Conservation (phyloP, 768 basidiomycete species). For the Russula vinacea region DNA sequence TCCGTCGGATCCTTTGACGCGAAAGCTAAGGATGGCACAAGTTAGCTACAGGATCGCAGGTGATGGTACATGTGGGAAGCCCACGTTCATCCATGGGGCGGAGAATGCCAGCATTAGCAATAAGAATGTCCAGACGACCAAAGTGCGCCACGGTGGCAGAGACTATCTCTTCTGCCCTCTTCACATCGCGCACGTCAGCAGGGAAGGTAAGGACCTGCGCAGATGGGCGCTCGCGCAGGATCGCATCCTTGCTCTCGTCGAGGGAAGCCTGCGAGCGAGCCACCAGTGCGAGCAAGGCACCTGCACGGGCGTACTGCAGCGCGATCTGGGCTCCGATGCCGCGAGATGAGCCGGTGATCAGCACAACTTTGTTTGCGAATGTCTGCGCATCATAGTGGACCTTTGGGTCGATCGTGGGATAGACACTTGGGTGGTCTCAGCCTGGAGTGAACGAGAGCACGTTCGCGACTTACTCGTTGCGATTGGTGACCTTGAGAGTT, state of each 20-base stretch:
- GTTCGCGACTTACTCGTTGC: slow-evolving; percentile 1
- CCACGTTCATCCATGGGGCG: not conserved
- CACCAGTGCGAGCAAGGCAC: slow-evolving; percentile 26
- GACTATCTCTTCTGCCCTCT: slow-evolving; percentile 4
- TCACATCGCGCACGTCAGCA: slow-evolving; percentile 14
- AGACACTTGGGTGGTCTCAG: slow-evolving; percentile 12
- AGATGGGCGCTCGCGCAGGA: slow-evolving; percentile 4
- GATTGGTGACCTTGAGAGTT: slow-evolving; percentile 8
- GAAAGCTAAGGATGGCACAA: not conserved
- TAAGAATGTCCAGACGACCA: slow-evolving; percentile 21
- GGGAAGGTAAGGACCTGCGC: slow-evolving; percentile 14
- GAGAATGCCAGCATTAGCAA: slow-evolving; percentile 16
- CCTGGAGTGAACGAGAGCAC: no score
- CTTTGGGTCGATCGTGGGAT: slow-evolving; percentile 11
- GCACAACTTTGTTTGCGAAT: slow-evolving; percentile 25
- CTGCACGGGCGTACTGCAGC: slow-evolving; percentile 25
- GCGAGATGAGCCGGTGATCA: slow-evolving; percentile 31
- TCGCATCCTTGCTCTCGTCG: slow-evolving; percentile 1
- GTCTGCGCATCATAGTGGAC: slow-evolving; percentile 14
- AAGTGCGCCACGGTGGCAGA: slow-evolving; percentile 5
- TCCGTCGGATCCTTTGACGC: slow-evolving; percentile 6
- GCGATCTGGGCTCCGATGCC: slow-evolving; percentile 31
- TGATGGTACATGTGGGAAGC: not conserved
- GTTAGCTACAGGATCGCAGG: not conserved
- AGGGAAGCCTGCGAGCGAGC: slow-evolving; percentile 14